A percentile compares a stretch with the other conserved stretches of the same genome.
Conservation (phyloP, 208 protist species). For the Herpetomonas samuelpessoai region DNA sequence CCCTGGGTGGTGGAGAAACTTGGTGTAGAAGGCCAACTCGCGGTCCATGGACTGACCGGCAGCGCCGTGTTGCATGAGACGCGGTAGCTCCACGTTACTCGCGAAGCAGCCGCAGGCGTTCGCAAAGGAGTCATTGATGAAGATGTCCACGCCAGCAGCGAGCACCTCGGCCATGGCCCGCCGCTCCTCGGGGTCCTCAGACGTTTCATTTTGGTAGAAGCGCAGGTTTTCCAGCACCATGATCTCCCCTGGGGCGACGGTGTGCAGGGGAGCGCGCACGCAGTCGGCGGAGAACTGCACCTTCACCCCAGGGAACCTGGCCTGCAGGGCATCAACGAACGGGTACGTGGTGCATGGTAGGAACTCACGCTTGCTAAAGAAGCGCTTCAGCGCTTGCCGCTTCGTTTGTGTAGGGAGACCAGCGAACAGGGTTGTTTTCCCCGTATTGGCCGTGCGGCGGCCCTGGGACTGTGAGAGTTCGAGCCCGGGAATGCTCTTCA, state of each 20-base stretch:
- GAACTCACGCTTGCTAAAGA: slow-evolving; percentile 49
- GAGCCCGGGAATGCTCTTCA: slow-evolving; percentile 33
- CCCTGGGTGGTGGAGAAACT: slow-evolving; percentile 55
- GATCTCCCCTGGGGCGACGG: slow-evolving; percentile 44
- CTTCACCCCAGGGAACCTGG: slow-evolving; percentile 39
- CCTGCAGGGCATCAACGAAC: slow-evolving; percentile 47
- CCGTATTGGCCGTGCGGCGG: slow-evolving; percentile 27
- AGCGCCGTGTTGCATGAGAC: slow-evolving; percentile 64
- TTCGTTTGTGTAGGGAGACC: slow-evolving; percentile 50
- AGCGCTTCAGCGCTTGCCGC: slow-evolving; percentile 22
- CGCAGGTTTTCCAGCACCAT: slow-evolving; percentile 77
- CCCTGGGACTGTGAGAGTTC: slow-evolving; percentile 10
- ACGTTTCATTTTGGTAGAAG: slow-evolving; percentile 76
- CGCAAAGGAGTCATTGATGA: slow-evolving; percentile 85
- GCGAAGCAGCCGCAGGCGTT: slow-evolving; percentile 41
- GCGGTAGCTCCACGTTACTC: slow-evolving; percentile 67
- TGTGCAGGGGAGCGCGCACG: slow-evolving; percentile 35
- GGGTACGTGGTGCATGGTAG: slow-evolving; percentile 37
- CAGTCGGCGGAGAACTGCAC: slow-evolving; percentile 64
- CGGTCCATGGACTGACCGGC: slow-evolving; percentile 70
- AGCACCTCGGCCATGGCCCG: slow-evolving; percentile 59
- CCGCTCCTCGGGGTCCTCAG: slow-evolving; percentile 40
- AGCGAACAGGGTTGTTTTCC: slow-evolving; percentile 56
- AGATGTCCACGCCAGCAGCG: slow-evolving; percentile 52
- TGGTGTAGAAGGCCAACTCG: slow-evolving; percentile 78